These are phyloP conservation scores for Ogataea polymorpha DNA, from an alignment of 805 yeast species.

Conservation along the genomic window DNA sequence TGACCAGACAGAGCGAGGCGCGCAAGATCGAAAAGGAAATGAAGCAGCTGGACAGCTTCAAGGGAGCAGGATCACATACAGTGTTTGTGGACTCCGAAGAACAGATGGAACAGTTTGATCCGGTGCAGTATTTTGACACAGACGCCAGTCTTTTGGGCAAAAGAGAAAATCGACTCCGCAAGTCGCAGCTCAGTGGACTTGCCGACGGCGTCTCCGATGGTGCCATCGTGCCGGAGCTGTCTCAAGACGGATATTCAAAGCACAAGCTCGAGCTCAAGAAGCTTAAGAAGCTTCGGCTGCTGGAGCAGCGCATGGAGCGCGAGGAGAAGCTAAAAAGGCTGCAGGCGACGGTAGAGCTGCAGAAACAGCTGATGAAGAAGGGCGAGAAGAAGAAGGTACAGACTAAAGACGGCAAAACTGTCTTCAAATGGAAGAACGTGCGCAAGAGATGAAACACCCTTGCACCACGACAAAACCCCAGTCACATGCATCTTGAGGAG, in stretches of 20 bases:
- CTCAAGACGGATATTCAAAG: constrained; percentile 25
- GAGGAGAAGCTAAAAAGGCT: constrained; percentile 65
- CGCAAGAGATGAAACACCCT: constrained; percentile 46
- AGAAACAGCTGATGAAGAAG: constrained; percentile 84
- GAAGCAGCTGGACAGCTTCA: constrained; percentile 43
- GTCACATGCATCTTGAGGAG: constrained; percentile 7
- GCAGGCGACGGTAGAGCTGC: constrained; percentile 68
- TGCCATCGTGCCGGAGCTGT: constrained; percentile 21
- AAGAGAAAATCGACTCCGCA: constrained; percentile 68
- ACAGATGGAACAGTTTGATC: constrained; percentile 55
- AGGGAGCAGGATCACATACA: constrained; percentile 71
- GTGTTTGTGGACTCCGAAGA: constrained; percentile 72
- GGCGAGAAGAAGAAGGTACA: constrained; percentile 80
- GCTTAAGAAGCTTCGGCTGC: constrained; percentile 54
- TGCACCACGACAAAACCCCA: neutral
- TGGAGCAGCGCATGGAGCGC: constrained; percentile 67
- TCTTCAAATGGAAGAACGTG: constrained; percentile 82
- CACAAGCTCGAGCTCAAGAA: constrained; percentile 45
- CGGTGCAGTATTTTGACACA: constrained; percentile 69
- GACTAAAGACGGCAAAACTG: constrained; percentile 61
- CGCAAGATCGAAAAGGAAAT: constrained; percentile 59
- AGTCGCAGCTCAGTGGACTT: constrained; percentile 53
- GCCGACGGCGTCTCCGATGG: constrained; percentile 18
- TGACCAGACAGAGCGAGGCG: constrained; percentile 67
- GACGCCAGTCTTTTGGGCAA: constrained; percentile 58